Evolutionary conservation across 2,329 filamentous ascomycete genomes (phyloP).

Genomic region (Xenosphaeropsis pyriputrescens): DNA sequence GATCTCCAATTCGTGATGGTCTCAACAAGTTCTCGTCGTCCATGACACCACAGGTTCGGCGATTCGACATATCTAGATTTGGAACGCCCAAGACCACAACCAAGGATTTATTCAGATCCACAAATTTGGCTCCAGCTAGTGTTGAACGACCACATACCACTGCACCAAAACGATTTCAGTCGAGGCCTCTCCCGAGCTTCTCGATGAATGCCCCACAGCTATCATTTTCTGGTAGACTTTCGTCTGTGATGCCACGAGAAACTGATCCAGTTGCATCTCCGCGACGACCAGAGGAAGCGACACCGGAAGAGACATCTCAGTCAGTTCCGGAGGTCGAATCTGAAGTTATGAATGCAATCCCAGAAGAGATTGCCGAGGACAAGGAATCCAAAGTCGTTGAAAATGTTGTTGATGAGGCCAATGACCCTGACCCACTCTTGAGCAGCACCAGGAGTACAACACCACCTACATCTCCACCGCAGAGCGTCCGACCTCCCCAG

Average conservation of each 20-base stretch:
- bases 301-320: neutral
- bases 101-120: constrained; percentile 7
- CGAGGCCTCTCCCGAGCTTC: neutral
- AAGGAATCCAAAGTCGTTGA: neutral
- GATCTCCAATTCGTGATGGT: constrained; percentile 12
- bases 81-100: constrained; percentile 13
- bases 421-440: constrained; percentile 2
- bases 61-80: constrained; percentile 16
- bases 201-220: constrained; percentile 3
- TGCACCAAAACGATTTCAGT: neutral
- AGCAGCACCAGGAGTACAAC: constrained; percentile 7
- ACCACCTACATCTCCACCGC: constrained; percentile 10
- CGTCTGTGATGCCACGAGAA: constrained; percentile 22
- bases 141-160: constrained; percentile 1
- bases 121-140: constrained; percentile 9
- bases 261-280: constrained; percentile 12
- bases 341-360: neutral
- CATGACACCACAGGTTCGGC: constrained; percentile 13
- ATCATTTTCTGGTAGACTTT: constrained; percentile 22
- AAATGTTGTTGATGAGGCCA: constrained; percentile 6
- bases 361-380: neutral
- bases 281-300: neutral
- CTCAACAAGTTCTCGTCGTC: constrained; percentile 4
- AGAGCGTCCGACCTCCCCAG: constrained; percentile 5
- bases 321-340: neutral